phyloP scores from a whole-genome alignment of 805 yeast genomes.

The Kazachstania bromeliacearum region DNA sequence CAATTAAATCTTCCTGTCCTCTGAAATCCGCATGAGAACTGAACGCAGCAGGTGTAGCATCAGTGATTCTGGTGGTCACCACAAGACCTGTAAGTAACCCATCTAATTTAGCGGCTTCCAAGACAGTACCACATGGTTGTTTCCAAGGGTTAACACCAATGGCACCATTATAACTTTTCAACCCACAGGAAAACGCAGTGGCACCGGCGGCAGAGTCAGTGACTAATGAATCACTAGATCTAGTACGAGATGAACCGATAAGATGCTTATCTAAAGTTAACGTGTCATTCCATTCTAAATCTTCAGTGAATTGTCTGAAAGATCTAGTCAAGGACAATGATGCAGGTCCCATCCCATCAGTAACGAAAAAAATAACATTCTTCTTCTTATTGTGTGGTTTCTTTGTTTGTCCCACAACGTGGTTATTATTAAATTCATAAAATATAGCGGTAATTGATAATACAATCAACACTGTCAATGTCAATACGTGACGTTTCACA shows the following conservation, averaged over 20 bases:
- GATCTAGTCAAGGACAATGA: constrained; percentile 72
- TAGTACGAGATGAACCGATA: constrained; percentile 78
- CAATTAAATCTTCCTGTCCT: constrained; percentile 74
- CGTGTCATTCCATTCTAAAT: constrained; percentile 44
- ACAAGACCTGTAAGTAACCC: constrained; percentile 85
- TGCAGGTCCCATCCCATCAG: constrained; percentile 95
- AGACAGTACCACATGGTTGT: constrained; percentile 76
- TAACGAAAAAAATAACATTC: constrained; percentile 78
- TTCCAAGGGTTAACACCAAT: constrained; percentile 68
- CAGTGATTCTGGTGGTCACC: constrained; percentile 86
- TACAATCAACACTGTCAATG: too few species aligned
- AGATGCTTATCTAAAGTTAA: constrained; percentile 58
- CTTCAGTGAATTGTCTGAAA: constrained; percentile 45
- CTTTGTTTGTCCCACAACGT: too few species aligned
- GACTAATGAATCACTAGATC: constrained; percentile 64
- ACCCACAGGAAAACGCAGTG: constrained; percentile 80
- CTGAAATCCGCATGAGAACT: constrained; percentile 71
- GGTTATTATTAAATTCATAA: too few species aligned
- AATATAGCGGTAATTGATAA: too few species aligned
- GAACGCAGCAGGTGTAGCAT: constrained; percentile 92
- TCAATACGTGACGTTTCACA: too few species aligned
- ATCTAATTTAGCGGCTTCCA: constrained; percentile 76
- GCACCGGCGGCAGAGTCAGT: constrained; percentile 98
- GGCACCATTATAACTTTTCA: constrained; percentile 83
- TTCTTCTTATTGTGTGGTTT: constrained; percentile 45